Percentiles rank a stretch among this genome's conserved stretches.
Conservation (phyloP, 2,329 filamentous ascomycete genomes). For the Trichoderma oligosporum region DNA sequence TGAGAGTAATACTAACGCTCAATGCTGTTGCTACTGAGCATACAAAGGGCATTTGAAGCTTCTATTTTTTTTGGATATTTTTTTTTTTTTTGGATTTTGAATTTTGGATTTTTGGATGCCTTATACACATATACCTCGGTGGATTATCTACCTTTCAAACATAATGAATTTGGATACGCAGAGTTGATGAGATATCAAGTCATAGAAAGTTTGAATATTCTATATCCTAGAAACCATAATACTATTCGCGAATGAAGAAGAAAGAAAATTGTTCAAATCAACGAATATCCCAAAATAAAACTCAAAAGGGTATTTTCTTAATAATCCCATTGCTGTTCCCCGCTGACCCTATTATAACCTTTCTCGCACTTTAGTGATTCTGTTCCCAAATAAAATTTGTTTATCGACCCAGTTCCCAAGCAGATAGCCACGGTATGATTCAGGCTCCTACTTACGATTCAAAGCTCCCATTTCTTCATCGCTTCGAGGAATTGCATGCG, state of each 20-base stretch:
- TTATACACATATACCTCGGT: slow-evolving; percentile 10
- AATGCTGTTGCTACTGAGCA: background rate
- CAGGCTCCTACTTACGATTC: slow-evolving; percentile 3
- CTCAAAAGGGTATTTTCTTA: slow-evolving; percentile 4
- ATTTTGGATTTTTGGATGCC: too few relatives aligned
- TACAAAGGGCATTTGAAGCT: background rate
- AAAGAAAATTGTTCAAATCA: background rate
- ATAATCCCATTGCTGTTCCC: slow-evolving; percentile 4
- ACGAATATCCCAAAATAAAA: background rate
- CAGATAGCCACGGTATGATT: background rate
- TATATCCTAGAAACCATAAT: background rate
- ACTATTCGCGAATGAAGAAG: background rate
- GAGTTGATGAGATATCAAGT: background rate
- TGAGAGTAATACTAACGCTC: background rate
- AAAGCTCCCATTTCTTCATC: slow-evolving; percentile 19
- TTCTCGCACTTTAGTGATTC: slow-evolving; percentile 9
- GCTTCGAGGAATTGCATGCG: slow-evolving; percentile 7
- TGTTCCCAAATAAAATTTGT: too few relatives aligned
- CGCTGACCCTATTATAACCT: slow-evolving; percentile 12
- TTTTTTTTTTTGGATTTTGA: background rate
- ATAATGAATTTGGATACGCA: background rate
- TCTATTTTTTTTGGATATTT: background rate
- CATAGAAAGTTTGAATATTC: background rate
- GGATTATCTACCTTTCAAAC: background rate
- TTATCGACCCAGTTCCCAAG: too few relatives aligned